Percentiles rank a stretch among this genome's conserved stretches.
Conservation (phyloP, 2,329 filamentous ascomycete genomes). For the Geoglossum cookeanum region DNA sequence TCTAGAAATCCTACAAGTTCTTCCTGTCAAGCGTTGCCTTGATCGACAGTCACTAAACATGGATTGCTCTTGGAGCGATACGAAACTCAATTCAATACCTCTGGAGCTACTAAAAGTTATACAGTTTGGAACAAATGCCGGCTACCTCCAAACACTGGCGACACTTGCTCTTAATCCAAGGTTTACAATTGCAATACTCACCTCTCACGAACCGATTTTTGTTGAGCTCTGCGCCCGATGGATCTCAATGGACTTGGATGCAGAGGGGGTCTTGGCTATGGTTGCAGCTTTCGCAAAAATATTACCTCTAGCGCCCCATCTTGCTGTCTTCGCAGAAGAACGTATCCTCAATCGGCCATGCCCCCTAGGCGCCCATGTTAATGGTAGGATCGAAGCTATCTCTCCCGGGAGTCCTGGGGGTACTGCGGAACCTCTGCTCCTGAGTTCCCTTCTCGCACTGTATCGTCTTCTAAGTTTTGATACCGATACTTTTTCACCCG, state of each 20-base stretch:
- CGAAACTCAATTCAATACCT: background rate
- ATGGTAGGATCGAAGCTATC: background rate
- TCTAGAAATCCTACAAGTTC: background rate
- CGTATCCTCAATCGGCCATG: background rate
- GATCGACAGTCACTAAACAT: background rate
- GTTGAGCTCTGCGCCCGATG: constrained; percentile 71
- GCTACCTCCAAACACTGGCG: constrained; percentile 52
- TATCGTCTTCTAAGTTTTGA: constrained; percentile 71
- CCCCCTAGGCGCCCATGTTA: constrained; percentile 21
- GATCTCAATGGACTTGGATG: constrained; percentile 28
- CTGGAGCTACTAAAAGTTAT: background rate
- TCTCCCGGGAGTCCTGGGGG: background rate
- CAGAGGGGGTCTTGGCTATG: constrained; percentile 22
- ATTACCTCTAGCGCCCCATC: constrained; percentile 62
- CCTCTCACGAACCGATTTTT: constrained; percentile 54
- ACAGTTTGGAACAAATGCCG: constrained; percentile 11
- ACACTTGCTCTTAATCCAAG: constrained; percentile 47
- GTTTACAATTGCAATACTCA: constrained; percentile 55
- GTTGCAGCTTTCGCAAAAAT: constrained; percentile 62
- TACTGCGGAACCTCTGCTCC: constrained; percentile 21
- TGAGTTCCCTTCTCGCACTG: constrained; percentile 40
- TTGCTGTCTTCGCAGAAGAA: constrained; percentile 46
- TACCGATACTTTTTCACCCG: constrained; percentile 41
- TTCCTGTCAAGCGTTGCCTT: no score
- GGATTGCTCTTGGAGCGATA: constrained; percentile 1